Percentiles rank a stretch among this genome's conserved stretches.
phyloP scores from a whole-genome alignment of 2,329 filamentous ascomycete genomes.

The Macrophomina phaseolina region DNA sequence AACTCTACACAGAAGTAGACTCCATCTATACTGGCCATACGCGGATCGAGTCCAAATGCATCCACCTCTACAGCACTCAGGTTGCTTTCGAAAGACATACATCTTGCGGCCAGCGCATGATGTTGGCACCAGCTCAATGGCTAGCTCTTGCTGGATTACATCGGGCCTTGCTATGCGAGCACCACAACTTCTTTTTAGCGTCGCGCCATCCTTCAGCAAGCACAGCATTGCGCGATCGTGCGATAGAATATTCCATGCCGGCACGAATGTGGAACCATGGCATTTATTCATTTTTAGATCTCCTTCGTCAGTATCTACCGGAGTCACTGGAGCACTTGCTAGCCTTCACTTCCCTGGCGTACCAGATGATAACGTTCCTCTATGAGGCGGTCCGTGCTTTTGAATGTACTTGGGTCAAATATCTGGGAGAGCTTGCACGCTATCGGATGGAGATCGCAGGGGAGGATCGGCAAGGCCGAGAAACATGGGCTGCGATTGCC shows the following conservation, averaged over 20 bases:
- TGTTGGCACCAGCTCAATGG: conserved; percentile 73
- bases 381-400: conserved; percentile 86
- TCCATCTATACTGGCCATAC: conserved; percentile 82
- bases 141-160: conserved; percentile 83
- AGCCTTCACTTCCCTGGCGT: conserved; percentile 87
- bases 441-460: conserved; percentile 95
- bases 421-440: conserved; percentile 81
- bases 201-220: conserved; percentile 83
- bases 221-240: conserved; percentile 68
- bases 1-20: conserved; percentile 81
- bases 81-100: conserved; percentile 59
- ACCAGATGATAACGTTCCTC: conserved; percentile 85
- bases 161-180: conserved; percentile 76
- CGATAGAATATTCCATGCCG: conserved; percentile 87
- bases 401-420: conserved; percentile 91
- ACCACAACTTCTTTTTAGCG: conserved; percentile 71
- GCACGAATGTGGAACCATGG: conserved; percentile 93
- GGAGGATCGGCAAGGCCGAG: conserved; percentile 73
- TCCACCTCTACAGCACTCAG: conserved; percentile 76
- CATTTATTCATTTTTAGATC: conserved; percentile 83
- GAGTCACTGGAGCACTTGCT: conserved; percentile 86
- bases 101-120: conserved; percentile 48
- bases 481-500: conserved; percentile 81
- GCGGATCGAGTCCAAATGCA: conserved; percentile 87
- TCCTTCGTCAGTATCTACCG: conserved; percentile 70